Conservation (phyloP, 2,329 filamentous ascomycete species). For the Aureobasidium subglaciale region DNA sequence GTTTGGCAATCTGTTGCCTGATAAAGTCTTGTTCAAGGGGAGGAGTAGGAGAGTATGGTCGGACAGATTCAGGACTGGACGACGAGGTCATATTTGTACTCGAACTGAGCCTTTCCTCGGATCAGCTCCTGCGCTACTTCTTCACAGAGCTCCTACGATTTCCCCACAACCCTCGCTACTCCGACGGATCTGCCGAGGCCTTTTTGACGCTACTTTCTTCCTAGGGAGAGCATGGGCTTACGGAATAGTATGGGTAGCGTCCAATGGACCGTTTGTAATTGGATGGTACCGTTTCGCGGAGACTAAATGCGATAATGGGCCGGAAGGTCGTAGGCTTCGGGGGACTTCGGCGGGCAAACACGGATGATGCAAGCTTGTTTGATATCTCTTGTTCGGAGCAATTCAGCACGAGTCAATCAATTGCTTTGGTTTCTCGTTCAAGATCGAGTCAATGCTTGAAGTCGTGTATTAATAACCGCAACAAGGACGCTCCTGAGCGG, state of each 20-base stretch:
- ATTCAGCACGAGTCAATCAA: slow-evolving; percentile 3
- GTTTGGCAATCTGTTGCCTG: slow-evolving; percentile 51
- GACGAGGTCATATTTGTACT: slow-evolving; percentile 13
- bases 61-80: slow-evolving; percentile 5
- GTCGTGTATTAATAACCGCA: slow-evolving; percentile 9
- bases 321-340: background rate
- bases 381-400: slow-evolving; percentile 2
- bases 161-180: slow-evolving; percentile 11
- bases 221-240: slow-evolving; percentile 4
- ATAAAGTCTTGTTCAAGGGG: slow-evolving; percentile 48
- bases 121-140: slow-evolving; percentile 6
- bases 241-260: slow-evolving; percentile 4
- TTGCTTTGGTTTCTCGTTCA: slow-evolving; percentile 2
- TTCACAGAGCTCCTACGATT: slow-evolving; percentile 1
- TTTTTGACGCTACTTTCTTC: background rate
- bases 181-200: slow-evolving; percentile 13
- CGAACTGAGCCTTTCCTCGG: slow-evolving; percentile 6
- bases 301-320: slow-evolving; percentile 1
- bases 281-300: slow-evolving; percentile 12
- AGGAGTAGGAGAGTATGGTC: slow-evolving; percentile 22
- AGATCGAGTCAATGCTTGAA: background rate
- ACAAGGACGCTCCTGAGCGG: background rate
- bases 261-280: slow-evolving; percentile 11
- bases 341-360: background rate
- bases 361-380: slow-evolving; percentile 3